Base-by-base conservation (phyloP, 495 filamentous ascomycete species). In the Podospora pseudopauciseta region DNA sequence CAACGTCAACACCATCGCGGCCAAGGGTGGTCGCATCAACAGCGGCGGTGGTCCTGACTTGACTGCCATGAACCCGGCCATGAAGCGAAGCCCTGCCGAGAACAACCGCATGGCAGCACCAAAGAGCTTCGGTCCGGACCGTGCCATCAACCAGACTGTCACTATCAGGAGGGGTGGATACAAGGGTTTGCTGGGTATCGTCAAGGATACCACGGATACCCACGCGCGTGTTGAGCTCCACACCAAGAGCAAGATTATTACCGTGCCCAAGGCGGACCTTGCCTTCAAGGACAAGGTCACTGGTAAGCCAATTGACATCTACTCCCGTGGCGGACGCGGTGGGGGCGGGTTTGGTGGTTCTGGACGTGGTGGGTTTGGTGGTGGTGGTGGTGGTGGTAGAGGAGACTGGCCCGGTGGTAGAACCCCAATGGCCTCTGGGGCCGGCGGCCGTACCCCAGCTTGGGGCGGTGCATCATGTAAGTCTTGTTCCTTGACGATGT, bases 101-200 rank as follows among this genome's bases (percentile, higher is more conserved):
- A 80, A 80, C 60, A 75, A 74, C 62, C 78, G 82, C 60, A 93
- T 96, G 91, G 84, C 86, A 30, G 92, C 95, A n/a, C 92, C 92
- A 53, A 89, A 86, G 71, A 81, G 80, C 26, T 86, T 91, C 70
- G 94, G 93, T 32, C 87, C 91, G 26, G 96, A 99, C 77, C 87
- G 88, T n/a, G 79, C 94, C 60, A 86, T 97, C 67, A 92, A 92
- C 20, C 93, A 98, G 80, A 98, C 93, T 1, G 92, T 98, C 49
- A 91, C 86, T 32, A 88, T 98, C 68, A 82, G 88, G 60, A 90
- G 87, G 72, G 96, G 96, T 11, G 87, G 88, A 1, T 91, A 93
- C 79, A 99, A 99, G 80, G 95, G 94, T 63, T 82, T 97, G 16
- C 84, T 99, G 60, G 96, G 96, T 70, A 96, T 97, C 66, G 92